Base-by-base conservation (phyloP, 805 yeast genomes). In the Metschnikowia lochheadii region DNA sequence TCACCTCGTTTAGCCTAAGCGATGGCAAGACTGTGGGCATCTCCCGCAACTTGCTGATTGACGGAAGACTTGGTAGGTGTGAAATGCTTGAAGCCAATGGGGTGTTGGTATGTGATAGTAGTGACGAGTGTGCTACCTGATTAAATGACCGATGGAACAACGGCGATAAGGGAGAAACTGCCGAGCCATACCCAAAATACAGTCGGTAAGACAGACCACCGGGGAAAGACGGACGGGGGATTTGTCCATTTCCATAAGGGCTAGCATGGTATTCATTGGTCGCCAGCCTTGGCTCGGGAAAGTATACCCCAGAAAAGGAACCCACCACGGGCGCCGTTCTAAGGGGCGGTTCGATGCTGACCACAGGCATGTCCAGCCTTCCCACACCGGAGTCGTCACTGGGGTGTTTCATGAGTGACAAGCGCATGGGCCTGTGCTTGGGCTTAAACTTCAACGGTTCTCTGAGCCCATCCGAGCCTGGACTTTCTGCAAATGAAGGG, bases 91-190 rank as follows among this genome's bases (percentile, higher is more conserved):
- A 14, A 23, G 31, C 6, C 46, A 36, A 21, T 23, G 18, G 39
- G 10, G 40, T 15, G 10, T 17, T 44, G 20, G 34, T 11, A 23
- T 35, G 17, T 3, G 46, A 23, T 23, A 35, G 46, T 34, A 44
- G 46, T 34, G 46, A 44, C 21, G 46, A 44, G 29, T 44, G 46
- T 15, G 53, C 54, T 33, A 53, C 60, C 38, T 56, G 60, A 57
- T 59, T 62, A 51, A 69, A 69, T 26, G 67, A 57, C 52, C 69
- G 74, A 54, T 69, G 75, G 56, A 69, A 73, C 34, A 73, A 62
- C 17, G 77, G 77, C 23, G 69, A 64, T 34, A 73, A 61, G 13
- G 77, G 76, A 47, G 69, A 63, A 29, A 66, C 69, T 56, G 67
- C 55, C 48, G 63, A 63, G 6, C 53, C 49, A 17, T 47, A 48